These are phyloP conservation scores for Acidiella bohemica DNA, from an alignment of 495 filamentous ascomycete species.

Conservation along the genomic window DNA sequence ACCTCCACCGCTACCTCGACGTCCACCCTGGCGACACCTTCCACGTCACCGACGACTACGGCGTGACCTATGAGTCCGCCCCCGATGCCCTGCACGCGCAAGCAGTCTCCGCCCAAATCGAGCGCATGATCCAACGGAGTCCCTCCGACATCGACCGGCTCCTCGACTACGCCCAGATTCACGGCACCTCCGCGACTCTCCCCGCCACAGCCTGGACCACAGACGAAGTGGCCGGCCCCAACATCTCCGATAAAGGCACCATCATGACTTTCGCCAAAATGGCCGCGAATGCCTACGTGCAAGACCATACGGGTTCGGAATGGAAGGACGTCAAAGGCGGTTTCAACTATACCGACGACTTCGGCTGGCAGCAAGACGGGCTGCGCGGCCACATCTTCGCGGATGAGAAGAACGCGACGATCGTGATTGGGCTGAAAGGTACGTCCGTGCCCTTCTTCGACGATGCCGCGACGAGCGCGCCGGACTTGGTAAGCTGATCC, in stretches of 20 bases:
- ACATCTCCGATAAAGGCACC: constrained; percentile 75
- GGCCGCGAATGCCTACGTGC: constrained; percentile 77
- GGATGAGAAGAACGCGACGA: constrained; percentile 68
- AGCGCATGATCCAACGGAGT: constrained; percentile 68
- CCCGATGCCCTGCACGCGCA: constrained; percentile 36
- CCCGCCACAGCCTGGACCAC: constrained; percentile 65
- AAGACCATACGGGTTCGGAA: constrained; percentile 51
- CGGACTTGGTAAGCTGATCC: constrained; percentile 78
- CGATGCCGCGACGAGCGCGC: constrained; percentile 46
- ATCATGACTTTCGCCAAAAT: constrained; percentile 74
- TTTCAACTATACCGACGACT: constrained; percentile 70
- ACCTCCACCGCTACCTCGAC: constrained; percentile 62
- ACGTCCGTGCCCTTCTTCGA: constrained; percentile 71
- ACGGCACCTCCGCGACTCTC: constrained; percentile 44
- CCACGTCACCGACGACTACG: constrained; percentile 53
- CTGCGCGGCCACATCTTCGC: constrained; percentile 86
- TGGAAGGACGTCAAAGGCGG: constrained; percentile 71
- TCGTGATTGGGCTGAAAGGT: constrained; percentile 77
- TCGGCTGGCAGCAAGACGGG: constrained; percentile 86
- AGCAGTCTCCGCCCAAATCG: constrained; percentile 52
- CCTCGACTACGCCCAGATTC: constrained; percentile 50
- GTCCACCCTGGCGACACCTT: constrained; percentile 49
- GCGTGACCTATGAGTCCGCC: constrained; percentile 32
- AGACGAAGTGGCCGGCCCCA: constrained; percentile 64
- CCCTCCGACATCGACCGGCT: constrained; percentile 62